Conservation (phyloP, 805 yeast genomes). For the Yamadazyma paraphyllophila region DNA sequence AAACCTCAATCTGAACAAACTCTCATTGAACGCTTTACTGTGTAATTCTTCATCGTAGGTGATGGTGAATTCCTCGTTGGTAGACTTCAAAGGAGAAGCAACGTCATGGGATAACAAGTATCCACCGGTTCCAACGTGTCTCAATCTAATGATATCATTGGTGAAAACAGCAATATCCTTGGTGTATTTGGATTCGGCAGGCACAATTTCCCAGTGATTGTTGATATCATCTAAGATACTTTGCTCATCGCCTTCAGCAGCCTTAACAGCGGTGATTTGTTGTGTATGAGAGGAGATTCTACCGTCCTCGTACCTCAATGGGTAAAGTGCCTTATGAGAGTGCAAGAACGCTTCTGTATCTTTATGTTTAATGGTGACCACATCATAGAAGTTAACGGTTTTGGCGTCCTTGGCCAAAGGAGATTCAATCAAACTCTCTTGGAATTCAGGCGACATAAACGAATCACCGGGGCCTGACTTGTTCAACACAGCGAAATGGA, state of each 20-base stretch:
- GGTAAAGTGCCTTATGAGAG: slow-evolving; percentile 75
- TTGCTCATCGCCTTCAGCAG: slow-evolving; percentile 32
- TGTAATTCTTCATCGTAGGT: slow-evolving; percentile 58
- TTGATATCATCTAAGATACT: slow-evolving; percentile 46
- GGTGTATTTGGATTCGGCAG: slow-evolving; percentile 39
- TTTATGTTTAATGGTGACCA: slow-evolving; percentile 74
- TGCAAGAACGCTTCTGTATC: slow-evolving; percentile 78
- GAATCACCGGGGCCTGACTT: slow-evolving; percentile 95
- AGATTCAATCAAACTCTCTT: slow-evolving; percentile 86
- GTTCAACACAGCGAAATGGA: slow-evolving; percentile 78
- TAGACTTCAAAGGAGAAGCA: slow-evolving; percentile 87
- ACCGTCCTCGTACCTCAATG: slow-evolving; percentile 93
- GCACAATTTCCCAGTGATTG: slow-evolving; percentile 85
- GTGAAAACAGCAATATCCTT: slow-evolving; percentile 55
- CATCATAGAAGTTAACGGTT: slow-evolving; percentile 72
- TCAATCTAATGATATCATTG: slow-evolving; percentile 74
- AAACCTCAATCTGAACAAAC: slow-evolving; percentile 73
- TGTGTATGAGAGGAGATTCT: slow-evolving; percentile 92
- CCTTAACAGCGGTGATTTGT: slow-evolving; percentile 72
- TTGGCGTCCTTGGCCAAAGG: slow-evolving; percentile 69
- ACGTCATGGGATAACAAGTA: slow-evolving; percentile 88
- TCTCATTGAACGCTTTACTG: slow-evolving; percentile 55
- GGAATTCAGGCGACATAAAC: slow-evolving; percentile 94
- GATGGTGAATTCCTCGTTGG: slow-evolving; percentile 92
- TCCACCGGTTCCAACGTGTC: slow-evolving; percentile 78